Evolutionary conservation across 768 basidiomycete genomes (phyloP), one percentile per base, ranked within the genome.

Genomic region (Imleria badia): DNA sequence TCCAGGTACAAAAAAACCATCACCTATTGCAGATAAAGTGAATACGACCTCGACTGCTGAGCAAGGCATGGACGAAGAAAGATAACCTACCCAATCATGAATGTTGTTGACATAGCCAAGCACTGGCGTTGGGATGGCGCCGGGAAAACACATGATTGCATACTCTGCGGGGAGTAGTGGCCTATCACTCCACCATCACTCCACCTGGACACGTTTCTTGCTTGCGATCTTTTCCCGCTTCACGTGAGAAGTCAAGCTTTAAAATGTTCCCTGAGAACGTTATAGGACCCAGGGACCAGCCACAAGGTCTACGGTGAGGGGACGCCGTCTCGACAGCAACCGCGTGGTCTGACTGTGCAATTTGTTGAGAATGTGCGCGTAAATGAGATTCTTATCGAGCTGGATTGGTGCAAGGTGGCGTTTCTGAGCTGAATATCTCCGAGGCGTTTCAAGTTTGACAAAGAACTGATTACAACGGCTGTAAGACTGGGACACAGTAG

Each of bases 231-330:
- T 33, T n/a, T 44, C 31, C 9, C 29, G 20, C 47, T 48, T 39
- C 55, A 26, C 33, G 36, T 49, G 44, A 49, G 60, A 52, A 58
- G 29, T 22, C 29, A 23, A 42, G 15, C 20, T 22, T 14, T 15
- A 30, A 34, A 30, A 47, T 3, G 2, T 22, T 15, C n/a, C 12
- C 10, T 23, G 19, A 29, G 26, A 38, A 46, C 4, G 8, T 35
- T 10, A 13, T 23, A 34, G 40, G 45, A 22, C 9, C 29, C n/a
- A n/a, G 40, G 45, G 29, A 12, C 29, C n/a, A n/a, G 30, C 23
- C n/a, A 20, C 22, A 45, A 29, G 10, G n/a, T 17, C 41, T 11
- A 42, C 44, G 53, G 36, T 17, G 13, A 35, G n/a, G 20, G 35
- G 15, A 45, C 13, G 31, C 50, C 58, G 57, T 44, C 20, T 34